Base-by-base conservation (phyloP, 192 early-diverging fungal genomes). In the Backusella liffmaniae region DNA sequence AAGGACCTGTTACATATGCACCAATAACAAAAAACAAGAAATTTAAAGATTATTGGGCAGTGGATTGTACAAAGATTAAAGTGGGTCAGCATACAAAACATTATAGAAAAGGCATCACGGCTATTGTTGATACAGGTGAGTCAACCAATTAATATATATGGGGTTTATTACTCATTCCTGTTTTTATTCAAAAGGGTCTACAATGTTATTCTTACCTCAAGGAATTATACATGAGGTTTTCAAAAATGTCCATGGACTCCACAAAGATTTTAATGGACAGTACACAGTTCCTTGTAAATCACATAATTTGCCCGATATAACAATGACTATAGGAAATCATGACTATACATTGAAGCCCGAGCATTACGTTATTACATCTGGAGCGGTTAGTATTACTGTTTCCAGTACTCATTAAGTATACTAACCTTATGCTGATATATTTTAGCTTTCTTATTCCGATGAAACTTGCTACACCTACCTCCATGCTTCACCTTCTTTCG, bases 41-140 rank as follows among this genome's bases (percentile, higher is more conserved):
- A 29, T 67, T 34, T 29, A 53, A 80, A 73, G 73, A 81, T 13
- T 81, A 81, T 56, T 81, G 80, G 80, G 80, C 80, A 53, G 67
- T 74, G 1, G 73, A 81, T 32, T 66, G 77, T 16, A 59, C 71
- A 37, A 39, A 56, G 1, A 66, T 80, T 1, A 44, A 62, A 37
- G 34, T 80, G 29, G 74, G 70, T 4, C 67, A 73, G 21, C 30
- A 73, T 51, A 23, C 30, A 7, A 41, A 66, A 10, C 32, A 21
- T 7, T 34, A 75, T 10, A 65, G n/a, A 4, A 39, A 29, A 21
- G 44, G 69, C 4, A 34, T 80, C 1, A 56, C 65, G 4, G 67
- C 68, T 23, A 73, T 81, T 53, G 67, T 75, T 16, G 76, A 77
- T 72, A 77, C 73, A 30, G 79, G 75, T 26, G 74, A 42, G 36